A percentile compares a stretch with the other conserved stretches of the same genome.
Evolutionary conservation across 2,329 filamentous ascomycete species (phyloP).

Genomic region (Lecanosticta acicola): DNA sequence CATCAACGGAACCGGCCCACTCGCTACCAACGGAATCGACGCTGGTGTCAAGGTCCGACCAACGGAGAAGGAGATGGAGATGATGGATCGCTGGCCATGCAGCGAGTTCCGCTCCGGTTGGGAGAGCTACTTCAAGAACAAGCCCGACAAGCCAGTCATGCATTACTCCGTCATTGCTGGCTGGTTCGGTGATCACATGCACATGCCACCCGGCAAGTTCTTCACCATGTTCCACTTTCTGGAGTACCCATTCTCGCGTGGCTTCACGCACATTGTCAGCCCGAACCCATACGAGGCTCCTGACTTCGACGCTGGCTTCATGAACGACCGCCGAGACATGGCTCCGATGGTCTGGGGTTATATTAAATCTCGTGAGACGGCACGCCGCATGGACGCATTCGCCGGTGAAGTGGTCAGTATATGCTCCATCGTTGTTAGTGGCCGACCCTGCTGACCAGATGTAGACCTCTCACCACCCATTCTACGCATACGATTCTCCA

Average conservation of each 20-base stretch:
- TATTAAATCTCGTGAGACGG: constrained; percentile 76
- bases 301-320: constrained; percentile 67
- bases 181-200: constrained; percentile 49
- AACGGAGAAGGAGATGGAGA: constrained; percentile 59
- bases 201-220: constrained; percentile 69
- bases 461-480: constrained; percentile 42
- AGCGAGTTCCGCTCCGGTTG: constrained; percentile 69
- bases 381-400: constrained; percentile 70
- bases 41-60: constrained; percentile 74
- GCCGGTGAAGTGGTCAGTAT: constrained; percentile 59
- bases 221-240: constrained; percentile 82
- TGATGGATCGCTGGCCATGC: constrained; percentile 68
- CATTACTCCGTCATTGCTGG: constrained; percentile 73
- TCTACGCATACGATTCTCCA: constrained; percentile 64
- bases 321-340: constrained; percentile 83
- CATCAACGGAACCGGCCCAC: constrained; percentile 68
- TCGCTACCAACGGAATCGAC: constrained; percentile 74
- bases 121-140: constrained; percentile 78
- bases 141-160: constrained; percentile 82
- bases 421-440: neutral
- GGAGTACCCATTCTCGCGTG: constrained; percentile 70
- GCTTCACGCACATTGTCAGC: constrained; percentile 58
- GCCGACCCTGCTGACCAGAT: neutral
- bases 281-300: constrained; percentile 57
- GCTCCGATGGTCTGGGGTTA: constrained; percentile 80